Percentiles rank a stretch among this genome's conserved stretches.
Evolutionary conservation across 371 early-diverging fungal species (phyloP).

Genomic region (Choanephora cucurbitarum): DNA sequence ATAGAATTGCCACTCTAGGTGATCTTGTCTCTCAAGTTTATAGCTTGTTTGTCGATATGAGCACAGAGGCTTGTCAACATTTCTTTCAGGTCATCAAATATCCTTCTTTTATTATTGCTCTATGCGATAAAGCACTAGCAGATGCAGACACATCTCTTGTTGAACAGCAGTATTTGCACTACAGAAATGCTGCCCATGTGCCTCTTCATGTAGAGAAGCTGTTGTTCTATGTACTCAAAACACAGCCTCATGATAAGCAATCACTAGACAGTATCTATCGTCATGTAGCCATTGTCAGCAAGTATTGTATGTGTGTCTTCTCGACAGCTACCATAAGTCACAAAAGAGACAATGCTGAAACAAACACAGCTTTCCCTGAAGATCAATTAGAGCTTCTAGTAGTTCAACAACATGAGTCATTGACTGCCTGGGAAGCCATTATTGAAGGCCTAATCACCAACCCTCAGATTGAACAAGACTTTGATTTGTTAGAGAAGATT

Average conservation of each 20-base stretch:
- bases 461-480: background rate
- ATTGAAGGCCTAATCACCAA: constrained; percentile 5
- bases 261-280: constrained; percentile 4
- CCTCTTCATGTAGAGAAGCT: constrained; percentile 11
- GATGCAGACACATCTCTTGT: background rate
- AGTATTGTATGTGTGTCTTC: constrained; percentile 1
- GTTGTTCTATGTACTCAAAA: constrained; percentile 5
- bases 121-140: constrained; percentile 5
- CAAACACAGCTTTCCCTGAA: constrained; percentile 16
- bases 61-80: background rate
- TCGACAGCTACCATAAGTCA: constrained; percentile 1
- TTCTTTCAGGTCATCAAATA: constrained; percentile 5
- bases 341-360: constrained; percentile 9
- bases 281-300: background rate
- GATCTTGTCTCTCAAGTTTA: background rate
- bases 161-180: background rate
- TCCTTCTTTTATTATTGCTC: constrained; percentile 7
- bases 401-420: constrained; percentile 4
- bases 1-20: background rate
- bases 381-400: constrained; percentile 15
- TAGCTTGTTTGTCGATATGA: background rate
- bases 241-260: background rate
- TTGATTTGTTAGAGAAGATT: constrained; percentile 17
- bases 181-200: background rate
- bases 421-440: constrained; percentile 16